Percentiles rank a stretch among this genome's conserved stretches.
phyloP scores from a whole-genome alignment of 305 asterid genomes.

The Nicotiana rustica region DNA sequence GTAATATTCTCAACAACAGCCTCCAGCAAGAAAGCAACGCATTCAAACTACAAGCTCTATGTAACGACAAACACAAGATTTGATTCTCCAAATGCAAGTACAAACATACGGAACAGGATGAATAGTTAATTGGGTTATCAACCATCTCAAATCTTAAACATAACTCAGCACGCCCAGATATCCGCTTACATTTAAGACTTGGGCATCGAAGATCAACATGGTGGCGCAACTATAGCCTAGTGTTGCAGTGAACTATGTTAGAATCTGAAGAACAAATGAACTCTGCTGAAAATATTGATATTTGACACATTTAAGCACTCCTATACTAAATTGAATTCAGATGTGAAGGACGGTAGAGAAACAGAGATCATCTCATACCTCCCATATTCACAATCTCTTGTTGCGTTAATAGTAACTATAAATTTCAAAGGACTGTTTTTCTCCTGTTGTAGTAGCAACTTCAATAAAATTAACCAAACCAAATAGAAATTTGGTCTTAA shows the following conservation, averaged over 20 bases:
- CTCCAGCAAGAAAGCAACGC: no score
- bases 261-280: conserved; percentile 3
- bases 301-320: background rate
- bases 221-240: background rate
- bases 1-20: no score
- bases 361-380: conserved; percentile 65
- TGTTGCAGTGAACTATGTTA: background rate
- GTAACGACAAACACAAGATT: no score
- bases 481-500: conserved; percentile 48
- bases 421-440: conserved; percentile 68
- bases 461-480: conserved; percentile 69
- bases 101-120: no score
- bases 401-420: conserved; percentile 53
- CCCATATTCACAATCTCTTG: conserved; percentile 63
- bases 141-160: no score
- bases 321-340: conserved; percentile 24
- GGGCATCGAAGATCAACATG: background rate
- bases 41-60: no score
- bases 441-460: conserved; percentile 55
- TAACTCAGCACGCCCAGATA: no score
- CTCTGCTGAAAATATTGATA: background rate
- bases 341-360: conserved; percentile 51
- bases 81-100: no score
- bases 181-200: background rate
- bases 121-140: no score